These are phyloP conservation scores for Botrytis fragariae DNA, from an alignment of 2,329 filamentous ascomycete genomes.

Conservation along the genomic window DNA sequence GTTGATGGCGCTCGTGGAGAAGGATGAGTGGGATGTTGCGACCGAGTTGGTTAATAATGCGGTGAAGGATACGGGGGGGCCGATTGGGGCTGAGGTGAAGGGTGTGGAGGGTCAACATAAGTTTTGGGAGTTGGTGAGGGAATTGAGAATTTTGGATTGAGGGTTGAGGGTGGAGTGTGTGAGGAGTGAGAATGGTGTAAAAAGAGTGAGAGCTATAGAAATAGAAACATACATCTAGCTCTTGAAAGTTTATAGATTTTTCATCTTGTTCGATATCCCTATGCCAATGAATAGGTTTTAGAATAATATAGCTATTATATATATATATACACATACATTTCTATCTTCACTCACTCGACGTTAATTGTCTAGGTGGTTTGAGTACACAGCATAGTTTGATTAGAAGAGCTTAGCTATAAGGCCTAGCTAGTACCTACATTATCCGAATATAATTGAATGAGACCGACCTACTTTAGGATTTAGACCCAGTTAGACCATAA, in stretches of 20 bases:
- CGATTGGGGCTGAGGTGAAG: conserved; percentile 24
- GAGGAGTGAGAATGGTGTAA: background rate
- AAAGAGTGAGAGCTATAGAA: background rate
- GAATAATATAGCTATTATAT: too few relatives aligned
- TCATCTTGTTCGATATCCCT: too few relatives aligned
- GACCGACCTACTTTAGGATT: too few relatives aligned
- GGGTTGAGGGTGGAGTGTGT: background rate
- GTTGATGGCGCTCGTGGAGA: conserved; percentile 34
- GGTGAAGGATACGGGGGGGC: conserved; percentile 29
- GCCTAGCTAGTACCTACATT: too few relatives aligned
- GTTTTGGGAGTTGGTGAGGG: conserved; percentile 35
- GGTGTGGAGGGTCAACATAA: conserved; percentile 33
- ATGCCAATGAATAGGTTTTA: too few relatives aligned
- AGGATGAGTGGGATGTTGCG: conserved; percentile 36
- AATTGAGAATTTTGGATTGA: conserved; percentile 29
- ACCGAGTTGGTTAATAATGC: conserved; percentile 36
- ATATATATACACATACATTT: too few relatives aligned
- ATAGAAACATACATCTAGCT: background rate
- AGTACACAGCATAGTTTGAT: too few relatives aligned
- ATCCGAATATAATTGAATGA: too few relatives aligned
- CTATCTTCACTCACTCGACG: too few relatives aligned
- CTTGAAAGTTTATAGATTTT: background rate
- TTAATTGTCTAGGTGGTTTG: too few relatives aligned
- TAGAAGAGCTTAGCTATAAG: too few relatives aligned
- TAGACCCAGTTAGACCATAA: too few relatives aligned